phyloP scores from a whole-genome alignment of 805 yeast genomes.

The Kazachstania africana region DNA sequence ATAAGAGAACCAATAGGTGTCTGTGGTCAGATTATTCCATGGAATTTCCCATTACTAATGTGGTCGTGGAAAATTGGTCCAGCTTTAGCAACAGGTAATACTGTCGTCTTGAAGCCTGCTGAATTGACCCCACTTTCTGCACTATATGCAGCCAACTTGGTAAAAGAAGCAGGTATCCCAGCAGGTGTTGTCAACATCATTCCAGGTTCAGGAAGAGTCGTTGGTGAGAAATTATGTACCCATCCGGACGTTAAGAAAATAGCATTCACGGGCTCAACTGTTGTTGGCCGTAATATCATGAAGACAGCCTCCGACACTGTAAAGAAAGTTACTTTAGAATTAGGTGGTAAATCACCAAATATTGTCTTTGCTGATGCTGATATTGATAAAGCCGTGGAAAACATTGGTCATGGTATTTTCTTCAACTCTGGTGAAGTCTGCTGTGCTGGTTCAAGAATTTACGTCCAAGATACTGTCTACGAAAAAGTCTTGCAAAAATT shows the following conservation, averaged over 20 bases:
- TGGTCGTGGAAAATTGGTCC: constrained; percentile 94
- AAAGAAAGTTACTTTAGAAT: constrained; percentile 86
- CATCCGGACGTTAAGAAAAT: constrained; percentile 80
- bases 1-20: constrained; percentile 89
- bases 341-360: constrained; percentile 95
- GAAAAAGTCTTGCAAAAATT: constrained; percentile 61
- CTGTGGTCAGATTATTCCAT: constrained; percentile 91
- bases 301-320: constrained; percentile 68
- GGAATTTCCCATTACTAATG: constrained; percentile 95
- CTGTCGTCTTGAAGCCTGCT: constrained; percentile 80
- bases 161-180: constrained; percentile 80
- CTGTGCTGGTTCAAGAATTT: constrained; percentile 87
- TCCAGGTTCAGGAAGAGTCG: constrained; percentile 75
- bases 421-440: constrained; percentile 95
- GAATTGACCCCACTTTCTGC: constrained; percentile 89
- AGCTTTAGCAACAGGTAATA: constrained; percentile 83
- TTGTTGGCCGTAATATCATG: constrained; percentile 76
- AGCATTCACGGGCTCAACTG: constrained; percentile 93
- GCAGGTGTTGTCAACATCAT: constrained; percentile 82
- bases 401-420: constrained; percentile 73
- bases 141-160: constrained; percentile 55
- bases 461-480: constrained; percentile 75
- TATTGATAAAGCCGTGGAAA: constrained; percentile 60
- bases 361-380: constrained; percentile 81
- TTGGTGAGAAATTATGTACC: constrained; percentile 68